Evolutionary conservation across 1,139 yeast genomes (phyloP).

Genomic region (Casaregolazyma lundiana): DNA sequence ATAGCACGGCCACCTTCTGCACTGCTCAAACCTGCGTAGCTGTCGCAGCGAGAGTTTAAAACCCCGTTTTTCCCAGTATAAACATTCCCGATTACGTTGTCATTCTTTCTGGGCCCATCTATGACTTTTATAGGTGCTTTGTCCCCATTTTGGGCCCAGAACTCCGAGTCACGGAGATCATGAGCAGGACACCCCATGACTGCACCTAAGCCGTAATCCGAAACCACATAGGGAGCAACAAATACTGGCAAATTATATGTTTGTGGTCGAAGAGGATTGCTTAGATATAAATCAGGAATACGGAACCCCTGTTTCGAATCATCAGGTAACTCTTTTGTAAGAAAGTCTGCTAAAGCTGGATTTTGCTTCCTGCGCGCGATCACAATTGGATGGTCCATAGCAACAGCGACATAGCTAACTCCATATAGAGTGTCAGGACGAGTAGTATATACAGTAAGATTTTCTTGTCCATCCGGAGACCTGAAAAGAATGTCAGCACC

Average conservation of each 20-base stretch:
- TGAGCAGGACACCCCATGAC: conserved; percentile 99
- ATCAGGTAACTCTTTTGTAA: conserved; percentile 34
- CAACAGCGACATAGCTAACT: conserved; percentile 76
- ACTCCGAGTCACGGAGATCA: conserved; percentile 73
- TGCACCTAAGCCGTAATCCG: conserved; percentile 82
- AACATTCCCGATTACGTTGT: conserved; percentile 37
- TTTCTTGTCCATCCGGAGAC: conserved; percentile 20
- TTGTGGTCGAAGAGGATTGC: conserved; percentile 52
- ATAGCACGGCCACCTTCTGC: conserved; percentile 51
- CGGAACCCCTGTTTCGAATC: conserved; percentile 63
- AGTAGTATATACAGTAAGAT: conserved; percentile 55
- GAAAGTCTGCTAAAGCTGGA: conserved; percentile 42
- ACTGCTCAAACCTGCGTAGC: conserved; percentile 47
- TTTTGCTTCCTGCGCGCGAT: conserved; percentile 36
- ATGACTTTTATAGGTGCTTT: conserved; percentile 43
- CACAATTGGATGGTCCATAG: conserved; percentile 65
- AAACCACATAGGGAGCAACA: conserved; percentile 86
- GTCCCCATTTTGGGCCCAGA: conserved; percentile 61
- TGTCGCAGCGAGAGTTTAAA: conserved; percentile 48
- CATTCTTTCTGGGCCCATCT: conserved; percentile 26
- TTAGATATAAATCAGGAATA: conserved; percentile 44
- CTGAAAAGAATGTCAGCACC: conserved; percentile 59
- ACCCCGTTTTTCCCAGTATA: conserved; percentile 51
- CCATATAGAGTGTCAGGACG: conserved; percentile 83
- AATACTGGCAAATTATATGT: conserved; percentile 59